These are phyloP conservation scores for Trichoderma orchidacearum DNA, from an alignment of 495 filamentous ascomycete species.

Conservation along the genomic window DNA sequence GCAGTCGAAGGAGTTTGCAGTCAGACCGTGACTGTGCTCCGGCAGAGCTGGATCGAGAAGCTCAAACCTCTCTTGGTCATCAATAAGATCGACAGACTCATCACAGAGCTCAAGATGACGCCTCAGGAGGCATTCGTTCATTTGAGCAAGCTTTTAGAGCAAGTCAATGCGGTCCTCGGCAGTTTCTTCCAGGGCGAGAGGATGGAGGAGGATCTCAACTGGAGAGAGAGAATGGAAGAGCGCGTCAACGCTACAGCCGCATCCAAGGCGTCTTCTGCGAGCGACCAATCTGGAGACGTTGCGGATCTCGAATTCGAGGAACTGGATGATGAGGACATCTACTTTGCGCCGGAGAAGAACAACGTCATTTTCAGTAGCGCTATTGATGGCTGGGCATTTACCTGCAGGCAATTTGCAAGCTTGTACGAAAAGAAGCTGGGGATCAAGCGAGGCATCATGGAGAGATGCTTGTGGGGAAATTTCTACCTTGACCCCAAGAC, in stretches of 20 bases:
- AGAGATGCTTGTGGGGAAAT: conserved; percentile 95
- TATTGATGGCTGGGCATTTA: conserved; percentile 97
- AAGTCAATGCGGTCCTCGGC: conserved; percentile 94
- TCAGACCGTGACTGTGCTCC: conserved; percentile 92
- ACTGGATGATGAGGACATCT: conserved; percentile 90
- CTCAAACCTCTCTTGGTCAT: conserved; percentile 89
- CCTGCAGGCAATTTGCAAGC: conserved; percentile 81
- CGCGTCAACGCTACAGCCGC: conserved; percentile 47
- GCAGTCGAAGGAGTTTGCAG: conserved; percentile 97
- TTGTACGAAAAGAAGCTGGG: conserved; percentile 96
- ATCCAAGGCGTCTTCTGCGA: conserved; percentile 30
- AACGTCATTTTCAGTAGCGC: conserved; percentile 99
- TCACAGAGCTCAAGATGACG: conserved; percentile 88
- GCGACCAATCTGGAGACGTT: conserved; percentile 28
- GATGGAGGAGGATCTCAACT: conserved; percentile 97
- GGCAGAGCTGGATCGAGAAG: conserved; percentile 92
- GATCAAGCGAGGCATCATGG: conserved; percentile 78
- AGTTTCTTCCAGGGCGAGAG: conserved; percentile 96
- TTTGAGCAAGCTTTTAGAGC: conserved; percentile 79
- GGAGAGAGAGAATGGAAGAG: conserved; percentile 87
- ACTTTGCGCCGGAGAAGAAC: conserved; percentile 95
- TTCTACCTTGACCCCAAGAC: conserved; percentile 96
- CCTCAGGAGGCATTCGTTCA: conserved; percentile 81
- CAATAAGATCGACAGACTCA: conserved; percentile 93
- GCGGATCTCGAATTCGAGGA: conserved; percentile 68